Percentiles rank a stretch among this genome's conserved stretches.
phyloP scores from a whole-genome alignment of 352 stramenopile genomes.

The Thalassiosira pacifica region DNA sequence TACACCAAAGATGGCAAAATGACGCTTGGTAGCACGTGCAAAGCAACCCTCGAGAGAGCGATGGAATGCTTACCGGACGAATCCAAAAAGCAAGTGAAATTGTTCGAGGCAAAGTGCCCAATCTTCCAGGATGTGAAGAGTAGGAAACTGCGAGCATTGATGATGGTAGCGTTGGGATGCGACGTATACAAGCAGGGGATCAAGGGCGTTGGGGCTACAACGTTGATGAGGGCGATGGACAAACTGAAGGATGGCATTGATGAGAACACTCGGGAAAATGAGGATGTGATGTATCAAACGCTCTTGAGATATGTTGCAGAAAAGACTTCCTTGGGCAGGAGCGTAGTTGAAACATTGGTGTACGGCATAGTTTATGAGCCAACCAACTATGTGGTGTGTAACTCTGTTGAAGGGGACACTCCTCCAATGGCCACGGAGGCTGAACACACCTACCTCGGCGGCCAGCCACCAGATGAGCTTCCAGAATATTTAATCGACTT shows the following conservation, averaged over 20 bases:
- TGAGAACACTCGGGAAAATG: too few relatives aligned
- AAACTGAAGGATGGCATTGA: too few relatives aligned
- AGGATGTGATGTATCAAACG: too few relatives aligned
- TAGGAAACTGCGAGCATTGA: neutral
- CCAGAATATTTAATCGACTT: slow-evolving; percentile 37
- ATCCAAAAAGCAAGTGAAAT: neutral
- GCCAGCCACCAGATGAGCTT: slow-evolving; percentile 10
- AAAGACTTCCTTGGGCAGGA: too few relatives aligned
- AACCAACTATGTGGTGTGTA: slow-evolving; percentile 3
- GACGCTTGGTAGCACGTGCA: slow-evolving; percentile 26
- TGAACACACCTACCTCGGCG: slow-evolving; percentile 11
- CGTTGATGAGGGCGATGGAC: too few relatives aligned
- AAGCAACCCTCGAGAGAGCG: neutral
- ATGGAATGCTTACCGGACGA: neutral
- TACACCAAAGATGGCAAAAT: slow-evolving; percentile 20
- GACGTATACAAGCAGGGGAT: slow-evolving; percentile 20
- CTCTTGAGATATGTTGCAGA: too few relatives aligned
- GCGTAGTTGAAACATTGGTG: slow-evolving; percentile 38
- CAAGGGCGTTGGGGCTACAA: neutral
- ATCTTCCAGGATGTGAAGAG: slow-evolving; percentile 21
- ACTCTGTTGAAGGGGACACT: neutral
- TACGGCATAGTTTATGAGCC: slow-evolving; percentile 30
- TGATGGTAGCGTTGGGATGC: slow-evolving; percentile 27
- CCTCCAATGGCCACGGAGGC: neutral
- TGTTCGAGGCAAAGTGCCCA: neutral